phyloP scores from a whole-genome alignment of 1,139 yeast species.

The Candida sanyaensis region DNA sequence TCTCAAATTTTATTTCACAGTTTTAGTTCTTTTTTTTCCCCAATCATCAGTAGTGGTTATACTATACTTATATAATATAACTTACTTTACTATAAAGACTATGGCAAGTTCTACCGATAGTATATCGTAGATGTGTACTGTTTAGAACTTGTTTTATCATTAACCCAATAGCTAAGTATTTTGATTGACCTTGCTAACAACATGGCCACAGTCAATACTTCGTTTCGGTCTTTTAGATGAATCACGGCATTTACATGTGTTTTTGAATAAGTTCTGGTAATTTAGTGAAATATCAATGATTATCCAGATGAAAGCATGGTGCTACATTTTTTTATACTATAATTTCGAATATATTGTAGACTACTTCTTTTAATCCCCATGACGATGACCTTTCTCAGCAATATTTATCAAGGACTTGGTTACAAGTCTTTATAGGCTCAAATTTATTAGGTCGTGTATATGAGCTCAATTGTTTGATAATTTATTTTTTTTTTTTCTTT shows the following conservation, averaged over 20 bases:
- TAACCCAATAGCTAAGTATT: conserved; percentile 50
- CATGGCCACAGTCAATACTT: conserved; percentile 65
- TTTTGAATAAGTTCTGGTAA: conserved; percentile 26
- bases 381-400: not conserved
- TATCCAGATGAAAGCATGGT: conserved; percentile 47
- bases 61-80: conserved; percentile 63
- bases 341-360: not conserved
- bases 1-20: conserved; percentile 17
- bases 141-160: conserved; percentile 8
- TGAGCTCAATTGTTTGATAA: too few relatives aligned
- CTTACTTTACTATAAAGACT: conserved; percentile 50
- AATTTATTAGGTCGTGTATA: too few relatives aligned
- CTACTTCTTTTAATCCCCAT: not conserved
- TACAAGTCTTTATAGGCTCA: too few relatives aligned
- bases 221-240: conserved; percentile 78
- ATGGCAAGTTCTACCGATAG: conserved; percentile 18
- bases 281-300: conserved; percentile 20
- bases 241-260: conserved; percentile 32
- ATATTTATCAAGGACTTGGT: too few relatives aligned
- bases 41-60: conserved; percentile 73
- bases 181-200: conserved; percentile 60
- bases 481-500: too few relatives aligned
- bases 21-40: conserved; percentile 6
- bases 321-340: conserved; percentile 38
- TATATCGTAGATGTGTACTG: conserved; percentile 15